A percentile compares a stretch with the other conserved stretches of the same genome.
Conservation (phyloP, 2,329 filamentous ascomycete species). For the Clonostachys sp. region DNA sequence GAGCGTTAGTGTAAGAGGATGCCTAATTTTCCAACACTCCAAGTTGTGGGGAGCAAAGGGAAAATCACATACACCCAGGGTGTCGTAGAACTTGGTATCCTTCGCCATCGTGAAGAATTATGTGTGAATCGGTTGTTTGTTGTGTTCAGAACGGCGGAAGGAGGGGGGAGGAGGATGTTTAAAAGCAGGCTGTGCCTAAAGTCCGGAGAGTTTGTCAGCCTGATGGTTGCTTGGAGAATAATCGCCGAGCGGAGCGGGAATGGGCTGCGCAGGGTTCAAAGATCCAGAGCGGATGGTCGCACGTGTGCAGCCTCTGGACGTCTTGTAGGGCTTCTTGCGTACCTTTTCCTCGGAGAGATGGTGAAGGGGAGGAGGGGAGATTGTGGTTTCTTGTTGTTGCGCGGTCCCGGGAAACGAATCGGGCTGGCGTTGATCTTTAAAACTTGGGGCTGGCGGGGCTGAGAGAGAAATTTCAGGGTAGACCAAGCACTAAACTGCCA, state of each 20-base stretch:
- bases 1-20: not conserved
- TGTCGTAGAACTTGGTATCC: slow-evolving; percentile 75
- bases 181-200: not conserved
- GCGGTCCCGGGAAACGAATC: no score
- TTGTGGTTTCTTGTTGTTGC: no score
- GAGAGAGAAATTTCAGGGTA: not conserved
- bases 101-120: slow-evolving; percentile 60
- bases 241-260: not conserved
- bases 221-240: not conserved
- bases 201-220: not conserved
- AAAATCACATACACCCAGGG: slow-evolving; percentile 61
- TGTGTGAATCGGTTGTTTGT: no score
- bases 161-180: not conserved
- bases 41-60: not conserved
- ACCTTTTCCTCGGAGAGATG: not conserved
- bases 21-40: not conserved
- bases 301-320: no score
- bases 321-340: no score
- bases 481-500: no score
- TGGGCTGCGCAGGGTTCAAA: not conserved
- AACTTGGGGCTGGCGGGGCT: not conserved
- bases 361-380: not conserved
- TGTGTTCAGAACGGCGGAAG: not conserved
- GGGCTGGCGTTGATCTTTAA: not conserved
- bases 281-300: not conserved